Conservation (phyloP, 306 rosid species). For the Biancaea sappan region DNA sequence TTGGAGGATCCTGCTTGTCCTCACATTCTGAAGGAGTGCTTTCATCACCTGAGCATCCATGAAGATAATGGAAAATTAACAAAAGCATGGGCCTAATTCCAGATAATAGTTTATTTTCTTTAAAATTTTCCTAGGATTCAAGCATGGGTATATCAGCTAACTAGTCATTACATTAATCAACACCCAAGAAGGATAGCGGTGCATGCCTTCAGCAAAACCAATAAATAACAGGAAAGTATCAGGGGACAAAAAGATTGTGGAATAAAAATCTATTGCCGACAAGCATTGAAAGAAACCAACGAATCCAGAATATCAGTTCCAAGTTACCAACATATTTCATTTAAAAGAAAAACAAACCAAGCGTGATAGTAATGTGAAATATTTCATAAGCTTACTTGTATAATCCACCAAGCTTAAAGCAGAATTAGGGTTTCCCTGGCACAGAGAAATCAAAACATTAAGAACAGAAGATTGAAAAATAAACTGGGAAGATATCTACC, state of each 20-base stretch:
- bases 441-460: slow-evolving; percentile 34
- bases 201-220: not conserved
- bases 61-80: slow-evolving; percentile 18
- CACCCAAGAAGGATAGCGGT: not conserved
- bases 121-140: not conserved
- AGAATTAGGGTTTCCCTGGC: slow-evolving; percentile 55
- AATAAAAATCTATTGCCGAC: not conserved
- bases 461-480: slow-evolving; percentile 1
- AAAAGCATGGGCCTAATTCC: slow-evolving; percentile 8
- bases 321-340: not conserved
- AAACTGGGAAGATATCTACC: slow-evolving; percentile 12
- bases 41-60: slow-evolving; percentile 65
- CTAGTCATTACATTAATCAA: slow-evolving; percentile 4
- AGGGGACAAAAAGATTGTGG: not conserved
- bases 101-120: slow-evolving; percentile 2
- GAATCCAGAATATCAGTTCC: slow-evolving; percentile 11
- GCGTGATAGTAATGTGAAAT: not conserved
- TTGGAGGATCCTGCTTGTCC: slow-evolving; percentile 46
- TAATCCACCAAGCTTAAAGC: slow-evolving; percentile 67
- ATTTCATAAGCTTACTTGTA: slow-evolving; percentile 55
- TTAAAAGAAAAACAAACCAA: not conserved
- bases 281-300: not conserved
- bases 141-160: slow-evolving; percentile 15
- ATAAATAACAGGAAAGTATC: not conserved
- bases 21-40: slow-evolving; percentile 51